Base-by-base conservation (phyloP, 257 asterid species). In the Penstemon davidsonii region DNA sequence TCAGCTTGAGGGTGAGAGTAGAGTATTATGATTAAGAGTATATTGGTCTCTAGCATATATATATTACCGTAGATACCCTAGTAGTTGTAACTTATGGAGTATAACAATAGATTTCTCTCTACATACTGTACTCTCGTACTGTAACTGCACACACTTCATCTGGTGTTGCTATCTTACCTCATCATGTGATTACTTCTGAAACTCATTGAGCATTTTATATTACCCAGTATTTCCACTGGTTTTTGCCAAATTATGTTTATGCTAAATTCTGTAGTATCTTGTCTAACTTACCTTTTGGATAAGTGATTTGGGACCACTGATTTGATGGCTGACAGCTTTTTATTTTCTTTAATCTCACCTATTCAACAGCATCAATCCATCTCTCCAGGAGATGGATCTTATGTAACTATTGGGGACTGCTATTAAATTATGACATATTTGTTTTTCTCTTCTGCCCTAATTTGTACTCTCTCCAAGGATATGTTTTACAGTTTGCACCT, bases 401-500 rank as follows among this genome's bases (percentile, higher is more conserved):
- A 42, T n/a, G 25, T 44, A 43, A 18, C 6, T 25, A 62, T 37
- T 4, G 18, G 12, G 19, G 18, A 4, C 18, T n/a, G 15, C 5
- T 46, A 6, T 15, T n/a, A 64, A n/a, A 47, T 39, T 25, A 40
- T 66, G 42, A 52, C 5, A 8, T 52, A 4, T 50, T 33, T 66
- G 39, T 47, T 66, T 64, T 38, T 40, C 18, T 39, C 1, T 39
- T 39, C 41, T 40, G n/a, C 13, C 8, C 12, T 58, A 7, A 45
- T 45, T 56, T 54, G 10, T 8, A n/a, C 58, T 36, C 58, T 68
- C 12, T 5, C 57, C 61, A 58, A 9, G 38, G 54, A 55, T 42
- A 6, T 55, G 15, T 54, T 41, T 37, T 55, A 19, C 62, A 42
- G 18, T 7, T 18, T 53, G 25, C 42, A 39, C 53, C 44, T 40